phyloP scores from a whole-genome alignment of 306 rosid species.

The Glycine latifolia region DNA sequence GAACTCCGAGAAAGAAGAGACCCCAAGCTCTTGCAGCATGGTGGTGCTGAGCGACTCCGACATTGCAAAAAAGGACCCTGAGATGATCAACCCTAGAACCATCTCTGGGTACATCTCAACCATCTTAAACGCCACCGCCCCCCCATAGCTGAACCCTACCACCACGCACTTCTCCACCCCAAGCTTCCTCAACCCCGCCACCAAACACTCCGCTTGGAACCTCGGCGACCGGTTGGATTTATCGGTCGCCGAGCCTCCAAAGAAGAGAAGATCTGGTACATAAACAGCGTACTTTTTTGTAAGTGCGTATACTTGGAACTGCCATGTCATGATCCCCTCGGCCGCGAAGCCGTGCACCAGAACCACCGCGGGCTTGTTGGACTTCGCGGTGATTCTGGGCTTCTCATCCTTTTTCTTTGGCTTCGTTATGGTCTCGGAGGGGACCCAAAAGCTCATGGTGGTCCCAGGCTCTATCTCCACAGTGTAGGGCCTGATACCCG shows the following conservation, averaged over 20 bases:
- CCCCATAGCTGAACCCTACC: slow-evolving; percentile 91
- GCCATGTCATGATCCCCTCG: slow-evolving; percentile 94
- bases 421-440: slow-evolving; percentile 60
- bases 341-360: slow-evolving; percentile 82
- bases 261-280: slow-evolving; percentile 84
- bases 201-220: slow-evolving; percentile 82
- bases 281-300: slow-evolving; percentile 76
- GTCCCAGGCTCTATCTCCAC: slow-evolving; percentile 87
- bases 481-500: slow-evolving; percentile 71
- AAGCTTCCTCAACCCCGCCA: slow-evolving; percentile 63
- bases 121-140: slow-evolving; percentile 84
- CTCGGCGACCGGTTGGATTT: slow-evolving; percentile 62
- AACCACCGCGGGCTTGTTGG: slow-evolving; percentile 76
- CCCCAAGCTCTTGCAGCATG: slow-evolving; percentile 63
- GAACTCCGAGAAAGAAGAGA: slow-evolving; percentile 72
- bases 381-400: slow-evolving; percentile 30
- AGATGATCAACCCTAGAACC: slow-evolving; percentile 60
- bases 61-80: slow-evolving; percentile 85
- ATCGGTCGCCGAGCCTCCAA: slow-evolving; percentile 70
- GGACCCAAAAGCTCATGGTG: slow-evolving; percentile 83
- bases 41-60: slow-evolving; percentile 55
- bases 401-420: slow-evolving; percentile 52
- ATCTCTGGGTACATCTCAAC: slow-evolving; percentile 70
- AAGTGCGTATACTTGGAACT: slow-evolving; percentile 76
- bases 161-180: slow-evolving; percentile 71